Evolutionary conservation across 176 grass and related monocot genomes (phyloP).

Genomic region (Rhynchospora tenuis): DNA sequence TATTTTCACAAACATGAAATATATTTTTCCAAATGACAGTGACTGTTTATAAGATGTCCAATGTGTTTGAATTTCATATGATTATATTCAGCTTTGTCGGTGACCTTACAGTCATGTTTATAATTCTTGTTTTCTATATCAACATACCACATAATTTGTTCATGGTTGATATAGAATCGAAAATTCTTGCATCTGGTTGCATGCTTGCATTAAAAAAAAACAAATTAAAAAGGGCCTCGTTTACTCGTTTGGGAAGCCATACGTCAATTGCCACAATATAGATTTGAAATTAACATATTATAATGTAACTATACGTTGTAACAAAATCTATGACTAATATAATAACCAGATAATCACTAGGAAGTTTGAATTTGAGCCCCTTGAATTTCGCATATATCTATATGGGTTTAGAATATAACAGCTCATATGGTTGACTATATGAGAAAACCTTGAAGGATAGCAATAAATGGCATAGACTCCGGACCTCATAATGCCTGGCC

Average conservation of each 20-base stretch:
- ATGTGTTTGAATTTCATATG: background rate
- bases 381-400: background rate
- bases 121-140: background rate
- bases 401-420: background rate
- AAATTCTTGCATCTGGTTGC: background rate
- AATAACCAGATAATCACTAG: background rate
- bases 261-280: background rate
- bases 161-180: background rate
- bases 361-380: conserved; percentile 2
- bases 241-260: background rate
- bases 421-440: conserved; percentile 13
- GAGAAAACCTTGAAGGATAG: background rate
- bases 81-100: background rate
- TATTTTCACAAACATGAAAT: no score
- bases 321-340: background rate
- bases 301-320: background rate
- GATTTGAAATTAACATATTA: background rate
- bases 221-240: no score
- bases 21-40: no score
- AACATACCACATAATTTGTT: background rate
- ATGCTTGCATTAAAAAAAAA: background rate
- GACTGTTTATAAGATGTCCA: background rate
- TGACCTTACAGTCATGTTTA: background rate
- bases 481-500: background rate
- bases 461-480: conserved; percentile 6